Base-by-base conservation (phyloP, 371 early-diverging fungal genomes). In the Syncephalis plumigaleata region DNA sequence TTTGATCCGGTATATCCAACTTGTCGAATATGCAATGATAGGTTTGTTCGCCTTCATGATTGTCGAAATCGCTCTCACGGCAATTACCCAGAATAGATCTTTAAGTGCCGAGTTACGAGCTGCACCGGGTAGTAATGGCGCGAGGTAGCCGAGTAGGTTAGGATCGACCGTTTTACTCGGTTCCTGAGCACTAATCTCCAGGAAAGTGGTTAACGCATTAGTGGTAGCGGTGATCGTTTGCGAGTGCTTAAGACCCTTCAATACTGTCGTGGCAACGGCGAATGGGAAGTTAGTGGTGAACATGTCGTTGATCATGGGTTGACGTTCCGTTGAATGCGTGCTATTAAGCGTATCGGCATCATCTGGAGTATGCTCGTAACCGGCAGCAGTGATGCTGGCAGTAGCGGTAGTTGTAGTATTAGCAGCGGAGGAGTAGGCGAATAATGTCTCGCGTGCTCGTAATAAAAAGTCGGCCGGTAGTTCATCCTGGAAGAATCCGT, bases 241-340 rank as follows among this genome's bases (percentile, higher is more conserved):
- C 27, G 72, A 73, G 48, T 86, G 75, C 44, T 77, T 74, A 48
- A 91, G 51, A 11, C 92, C 94, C 55, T 84, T 86, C 53, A 91
- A 59, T 36, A 94, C 66, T 9, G 76, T 76, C 27, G 78, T 75
- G 0, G 87, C 74, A 36, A 91, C 65, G 8, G 91, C 87, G 52
- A 88, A 87, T 20, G 89, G 75, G 51, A 94, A 90, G 60, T 90
- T 84, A 1, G 74, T 69, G 22, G 74, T 70, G 65, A 90, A 93
- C 57, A 91, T 69, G 13, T 87, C 89, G 38, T 74, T 71, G 16
- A 70, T 51, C n/a, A n/a, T n/a, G n/a, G n/a, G n/a, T n/a, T n/a
- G n/a, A n/a, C n/a, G n/a, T n/a, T n/a, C n/a, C n/a, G n/a, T n/a
- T n/a, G n/a, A n/a, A n/a, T n/a, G n/a, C n/a, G n/a, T n/a, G n/a